These are phyloP conservation scores for Tagetes patula DNA, from an alignment of 129 eudicot genomes.

Conservation along the genomic window DNA sequence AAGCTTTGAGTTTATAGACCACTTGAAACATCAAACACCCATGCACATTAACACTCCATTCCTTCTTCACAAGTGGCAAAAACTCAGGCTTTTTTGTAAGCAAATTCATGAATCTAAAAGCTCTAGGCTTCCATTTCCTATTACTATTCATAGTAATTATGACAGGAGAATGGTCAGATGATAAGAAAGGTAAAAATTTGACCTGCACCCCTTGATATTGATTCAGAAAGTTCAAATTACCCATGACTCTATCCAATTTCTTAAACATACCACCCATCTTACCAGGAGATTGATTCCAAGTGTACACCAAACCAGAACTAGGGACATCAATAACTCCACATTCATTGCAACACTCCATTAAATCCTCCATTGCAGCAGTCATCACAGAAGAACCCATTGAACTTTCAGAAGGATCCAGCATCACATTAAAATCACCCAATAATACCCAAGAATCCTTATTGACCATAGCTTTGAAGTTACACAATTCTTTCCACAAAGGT, in stretches of 20 bases:
- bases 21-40: no score
- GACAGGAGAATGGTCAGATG: no score
- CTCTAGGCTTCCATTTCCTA: no score
- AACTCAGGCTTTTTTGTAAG: no score
- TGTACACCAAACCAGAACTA: not conserved
- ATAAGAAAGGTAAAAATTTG: no score
- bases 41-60: no score
- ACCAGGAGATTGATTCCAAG: not conserved
- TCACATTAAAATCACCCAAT: not conserved
- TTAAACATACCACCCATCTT: not conserved
- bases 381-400: not conserved
- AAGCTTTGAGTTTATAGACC: no score
- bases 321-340: not conserved
- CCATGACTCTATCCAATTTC: not conserved
- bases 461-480: rapidly evolving
- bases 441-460: not conserved
- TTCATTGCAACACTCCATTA: not conserved
- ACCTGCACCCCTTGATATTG: no score
- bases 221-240: no score
- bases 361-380: not conserved
- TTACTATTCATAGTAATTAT: no score
- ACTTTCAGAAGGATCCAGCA: not conserved
- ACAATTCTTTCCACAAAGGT: not conserved
- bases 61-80: no score
- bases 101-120: no score